Conservation (phyloP, 352 stramenopile species). For the Pythium phragmiticola region DNA sequence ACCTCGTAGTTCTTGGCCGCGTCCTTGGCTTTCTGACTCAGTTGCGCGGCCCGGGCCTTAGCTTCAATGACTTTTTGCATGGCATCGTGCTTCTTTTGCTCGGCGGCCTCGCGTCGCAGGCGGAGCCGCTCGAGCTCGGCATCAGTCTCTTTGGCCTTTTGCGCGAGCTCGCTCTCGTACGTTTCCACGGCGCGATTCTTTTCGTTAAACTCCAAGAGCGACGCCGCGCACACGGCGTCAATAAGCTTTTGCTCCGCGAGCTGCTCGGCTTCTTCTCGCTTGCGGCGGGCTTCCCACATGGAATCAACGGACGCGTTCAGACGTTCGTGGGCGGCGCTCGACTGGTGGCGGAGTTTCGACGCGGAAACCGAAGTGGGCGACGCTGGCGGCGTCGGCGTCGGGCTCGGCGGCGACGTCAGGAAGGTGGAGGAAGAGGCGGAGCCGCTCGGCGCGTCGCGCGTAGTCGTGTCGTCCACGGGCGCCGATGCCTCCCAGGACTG, state of each 20-base stretch:
- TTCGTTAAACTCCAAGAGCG: conserved; percentile 71
- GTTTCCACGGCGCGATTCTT: conserved; percentile 55
- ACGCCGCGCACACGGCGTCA: conserved; percentile 75
- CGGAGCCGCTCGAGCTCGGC: conserved; percentile 38
- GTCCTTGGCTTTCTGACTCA: conserved; percentile 60
- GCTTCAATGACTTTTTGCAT: conserved; percentile 78
- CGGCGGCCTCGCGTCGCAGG: conserved; percentile 42
- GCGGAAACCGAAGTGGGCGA: background rate
- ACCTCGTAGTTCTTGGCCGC: conserved; percentile 60
- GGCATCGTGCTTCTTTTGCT: conserved; percentile 58
- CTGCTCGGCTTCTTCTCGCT: conserved; percentile 49
- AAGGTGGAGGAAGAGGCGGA: no score
- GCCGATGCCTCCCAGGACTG: conserved; percentile 25
- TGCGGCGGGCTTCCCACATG: conserved; percentile 66
- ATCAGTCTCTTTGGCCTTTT: conserved; percentile 32
- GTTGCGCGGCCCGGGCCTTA: conserved; percentile 56
- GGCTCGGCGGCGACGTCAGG: conserved; percentile 3
- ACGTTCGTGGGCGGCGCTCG: conserved; percentile 9
- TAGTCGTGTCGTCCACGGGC: conserved; percentile 19
- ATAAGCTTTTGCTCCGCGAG: conserved; percentile 72
- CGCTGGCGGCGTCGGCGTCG: conserved; percentile 13
- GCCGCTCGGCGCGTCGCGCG: conserved; percentile 6
- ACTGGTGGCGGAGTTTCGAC: background rate
- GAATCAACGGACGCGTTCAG: conserved; percentile 43
- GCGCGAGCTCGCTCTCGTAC: conserved; percentile 44